A percentile compares a stretch with the other conserved stretches of the same genome.
Conservation (phyloP, 306 rosid genomes). For the Ormosia emarginata region DNA sequence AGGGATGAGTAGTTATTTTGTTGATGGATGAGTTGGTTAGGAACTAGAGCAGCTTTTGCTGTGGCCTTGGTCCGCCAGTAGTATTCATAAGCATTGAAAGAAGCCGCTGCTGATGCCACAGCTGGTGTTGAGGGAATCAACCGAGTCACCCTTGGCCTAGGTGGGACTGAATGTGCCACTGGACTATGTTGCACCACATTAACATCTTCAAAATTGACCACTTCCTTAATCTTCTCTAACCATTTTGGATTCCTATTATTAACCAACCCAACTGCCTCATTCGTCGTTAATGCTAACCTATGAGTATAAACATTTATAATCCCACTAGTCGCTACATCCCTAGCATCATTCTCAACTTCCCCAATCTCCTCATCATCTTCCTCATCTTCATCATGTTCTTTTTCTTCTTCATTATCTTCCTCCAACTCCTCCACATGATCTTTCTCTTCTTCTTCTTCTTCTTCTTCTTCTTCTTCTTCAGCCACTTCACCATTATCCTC, state of each 20-base stretch:
- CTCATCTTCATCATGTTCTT: background rate
- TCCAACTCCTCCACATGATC: background rate
- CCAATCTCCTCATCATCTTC: background rate
- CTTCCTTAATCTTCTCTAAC: conserved; percentile 41
- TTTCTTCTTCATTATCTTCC: background rate
- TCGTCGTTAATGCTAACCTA: conserved; percentile 45
- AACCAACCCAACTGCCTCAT: conserved; percentile 36
- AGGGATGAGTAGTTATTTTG: background rate
- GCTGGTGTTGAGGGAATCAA: conserved; percentile 24
- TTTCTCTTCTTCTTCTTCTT: background rate
- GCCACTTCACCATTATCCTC: no score
- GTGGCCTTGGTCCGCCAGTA: conserved; percentile 46
- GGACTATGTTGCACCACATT: conserved; percentile 19
- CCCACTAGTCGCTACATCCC: conserved; percentile 32
- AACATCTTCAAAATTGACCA: conserved; percentile 29
- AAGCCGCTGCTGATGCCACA: conserved; percentile 20
- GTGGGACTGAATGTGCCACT: conserved; percentile 51
- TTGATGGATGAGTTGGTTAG: conserved; percentile 7
- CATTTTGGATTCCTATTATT: conserved; percentile 33
- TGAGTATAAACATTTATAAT: conserved; percentile 40
- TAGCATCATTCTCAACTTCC: background rate
- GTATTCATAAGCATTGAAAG: conserved; percentile 59
- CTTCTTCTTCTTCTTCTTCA: background rate
- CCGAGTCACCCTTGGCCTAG: conserved; percentile 34
- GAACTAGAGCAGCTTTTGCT: background rate